phyloP scores from a whole-genome alignment of 75 land plant genomes.

The Pinus albicaulis region DNA sequence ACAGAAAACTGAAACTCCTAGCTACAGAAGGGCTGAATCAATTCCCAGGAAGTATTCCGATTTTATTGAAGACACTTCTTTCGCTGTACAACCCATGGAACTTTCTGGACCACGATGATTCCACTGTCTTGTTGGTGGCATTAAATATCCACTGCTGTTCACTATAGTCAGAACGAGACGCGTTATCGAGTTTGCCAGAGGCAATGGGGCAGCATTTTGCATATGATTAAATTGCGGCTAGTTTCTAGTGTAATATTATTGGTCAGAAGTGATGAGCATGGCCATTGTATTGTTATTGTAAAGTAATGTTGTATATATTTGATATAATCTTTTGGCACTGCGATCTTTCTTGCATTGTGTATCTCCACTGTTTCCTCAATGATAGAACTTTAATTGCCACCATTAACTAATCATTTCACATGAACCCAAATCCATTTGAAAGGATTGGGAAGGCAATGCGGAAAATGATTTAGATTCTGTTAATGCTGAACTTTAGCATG shows the following conservation, averaged over 20 bases:
- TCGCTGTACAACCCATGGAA: slow-evolving; percentile 67
- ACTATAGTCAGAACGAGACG: not conserved
- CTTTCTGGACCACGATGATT: slow-evolving; percentile 62
- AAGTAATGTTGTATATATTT: slow-evolving; percentile 1
- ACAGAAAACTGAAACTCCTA: slow-evolving; percentile 25
- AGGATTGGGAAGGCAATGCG: no score
- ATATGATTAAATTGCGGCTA: not conserved
- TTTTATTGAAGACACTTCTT: slow-evolving; percentile 70
- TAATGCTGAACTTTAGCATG: no score
- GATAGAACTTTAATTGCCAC: no score
- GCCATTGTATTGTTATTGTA: slow-evolving; percentile 4
- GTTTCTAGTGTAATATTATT: slow-evolving; percentile 5
- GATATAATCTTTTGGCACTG: not conserved
- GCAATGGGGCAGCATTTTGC: not conserved
- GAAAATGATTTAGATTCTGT: no score
- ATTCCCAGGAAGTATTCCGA: slow-evolving; percentile 49
- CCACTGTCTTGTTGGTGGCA: not conserved
- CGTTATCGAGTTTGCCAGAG: not conserved
- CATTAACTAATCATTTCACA: no score
- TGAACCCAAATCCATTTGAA: no score
- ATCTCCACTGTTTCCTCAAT: no score
- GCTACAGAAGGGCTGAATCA: slow-evolving; percentile 13
- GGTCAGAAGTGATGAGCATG: not conserved
- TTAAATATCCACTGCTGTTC: not conserved
- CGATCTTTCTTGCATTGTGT: no score